Evolutionary conservation across 106 monocot species (phyloP), one percentile per base, ranked within the genome.

Genomic region (Dendrobium chrysotoxum): DNA sequence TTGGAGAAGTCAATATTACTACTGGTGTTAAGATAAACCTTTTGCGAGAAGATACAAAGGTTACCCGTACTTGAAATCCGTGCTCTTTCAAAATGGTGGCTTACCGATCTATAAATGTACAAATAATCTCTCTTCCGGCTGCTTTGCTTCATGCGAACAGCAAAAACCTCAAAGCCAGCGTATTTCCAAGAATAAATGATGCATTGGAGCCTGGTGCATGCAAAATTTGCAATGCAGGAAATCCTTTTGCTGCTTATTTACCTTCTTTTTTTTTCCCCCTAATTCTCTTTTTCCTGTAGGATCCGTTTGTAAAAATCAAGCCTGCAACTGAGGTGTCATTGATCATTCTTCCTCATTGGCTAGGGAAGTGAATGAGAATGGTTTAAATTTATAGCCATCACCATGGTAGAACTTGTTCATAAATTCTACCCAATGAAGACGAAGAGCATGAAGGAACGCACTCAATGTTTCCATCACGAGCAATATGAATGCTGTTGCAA

Each of bases 391-490:
- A 84, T 93, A 99, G 77, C 98, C 98, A 87, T 99, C 98, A 28
- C 93, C 98, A 44, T 95, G 93, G 80, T 91, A 99, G 83, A 99
- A 99, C 79, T 99, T 99, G 79, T 50, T 28, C 98, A 91, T 91
- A 65, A 99, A 99, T 80, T 99, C 98, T 42, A 99, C 98, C 98
- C 98, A 99, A 66, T 99, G 98, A 39, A 99, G 92, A 86, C 98
- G 98, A 76, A 99, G 78, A 16, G 98, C 89, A 72, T 99, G 98
- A 66, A 99, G 98, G 78, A 99, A 95, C 38, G 98, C 98, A 81
- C 98, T 99, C 20, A 99, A 82, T 4, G 95, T 89, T 81, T 99
- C 98, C 98, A 99, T 99, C 98, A 92, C 91, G 68, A 99, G 92
- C 78, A 99, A 80, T 53, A 99, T 88, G 86, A 99, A 99, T 47